Conservation (phyloP, 2,329 filamentous ascomycete genomes). For the Chrysosporium keratinophilum region DNA sequence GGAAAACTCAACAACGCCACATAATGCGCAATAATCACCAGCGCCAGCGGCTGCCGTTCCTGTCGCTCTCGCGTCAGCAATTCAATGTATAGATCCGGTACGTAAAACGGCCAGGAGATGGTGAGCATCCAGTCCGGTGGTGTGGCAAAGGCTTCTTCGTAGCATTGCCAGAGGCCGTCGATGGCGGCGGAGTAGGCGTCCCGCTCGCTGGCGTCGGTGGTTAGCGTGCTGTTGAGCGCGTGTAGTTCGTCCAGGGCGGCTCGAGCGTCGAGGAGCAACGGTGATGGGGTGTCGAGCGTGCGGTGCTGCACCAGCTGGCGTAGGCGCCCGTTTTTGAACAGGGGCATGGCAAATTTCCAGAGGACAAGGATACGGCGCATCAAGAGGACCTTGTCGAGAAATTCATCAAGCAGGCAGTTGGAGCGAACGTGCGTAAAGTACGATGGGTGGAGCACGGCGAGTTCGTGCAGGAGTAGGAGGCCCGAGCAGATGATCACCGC, state of each 20-base stretch:
- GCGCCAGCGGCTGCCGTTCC: conserved; percentile 44
- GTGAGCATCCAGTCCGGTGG: conserved; percentile 26
- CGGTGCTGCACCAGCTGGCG: not conserved
- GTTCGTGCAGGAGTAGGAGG: conserved; percentile 23
- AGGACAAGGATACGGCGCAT: conserved; percentile 9
- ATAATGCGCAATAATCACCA: conserved; percentile 55
- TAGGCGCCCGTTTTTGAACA: not conserved
- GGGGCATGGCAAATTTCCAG: conserved; percentile 6
- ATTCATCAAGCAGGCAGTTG: not conserved
- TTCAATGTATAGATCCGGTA: conserved; percentile 54
- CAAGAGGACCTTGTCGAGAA: conserved; percentile 4
- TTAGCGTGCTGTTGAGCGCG: not conserved
- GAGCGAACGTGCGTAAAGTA: conserved; percentile 2
- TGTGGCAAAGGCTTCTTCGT: conserved; percentile 15
- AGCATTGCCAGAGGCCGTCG: conserved; percentile 14
- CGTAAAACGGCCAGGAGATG: conserved; percentile 51
- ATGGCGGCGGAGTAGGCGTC: conserved; percentile 18
- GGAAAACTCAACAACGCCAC: conserved; percentile 53
- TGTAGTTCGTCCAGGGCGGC: not conserved
- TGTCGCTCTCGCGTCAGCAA: conserved; percentile 43
- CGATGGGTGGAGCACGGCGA: conserved; percentile 17
- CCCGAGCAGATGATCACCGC: conserved; percentile 25
- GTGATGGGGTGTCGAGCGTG: not conserved
- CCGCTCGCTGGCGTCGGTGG: conserved; percentile 12
- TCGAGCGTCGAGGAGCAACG: not conserved